Evolutionary conservation across 805 yeast genomes (phyloP).

Genomic region (Alloascoidea hylecoeti): DNA sequence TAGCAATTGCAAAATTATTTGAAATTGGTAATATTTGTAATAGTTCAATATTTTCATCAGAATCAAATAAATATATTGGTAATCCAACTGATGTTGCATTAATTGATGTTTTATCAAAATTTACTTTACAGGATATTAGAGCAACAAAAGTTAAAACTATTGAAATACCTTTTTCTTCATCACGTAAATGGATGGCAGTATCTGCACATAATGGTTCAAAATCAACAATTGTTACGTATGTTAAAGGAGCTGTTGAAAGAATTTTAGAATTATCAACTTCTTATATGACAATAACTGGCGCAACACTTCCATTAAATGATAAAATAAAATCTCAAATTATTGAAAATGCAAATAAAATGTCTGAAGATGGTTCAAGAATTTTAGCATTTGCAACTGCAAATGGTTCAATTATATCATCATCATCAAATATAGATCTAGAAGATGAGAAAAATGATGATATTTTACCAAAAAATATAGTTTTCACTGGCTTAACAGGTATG

Average conservation of each 20-base stretch:
- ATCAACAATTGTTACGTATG: conserved; percentile 42
- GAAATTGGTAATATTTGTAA: conserved; percentile 65
- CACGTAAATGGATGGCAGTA: conserved; percentile 86
- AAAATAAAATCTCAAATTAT: conserved; percentile 31
- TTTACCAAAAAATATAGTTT: conserved; percentile 43
- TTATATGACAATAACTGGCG: conserved; percentile 46
- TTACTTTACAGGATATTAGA: conserved; percentile 63
- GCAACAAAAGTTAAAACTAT: conserved; percentile 38
- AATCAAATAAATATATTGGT: conserved; percentile 62
- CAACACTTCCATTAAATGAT: conserved; percentile 40
- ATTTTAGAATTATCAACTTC: conserved; percentile 46
- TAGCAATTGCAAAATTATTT: neutral
- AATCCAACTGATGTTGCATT: conserved; percentile 94
- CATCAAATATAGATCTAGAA: conserved; percentile 8
- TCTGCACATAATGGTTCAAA: conserved; percentile 45
- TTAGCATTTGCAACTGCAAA: conserved; percentile 58
- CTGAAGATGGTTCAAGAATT: conserved; percentile 76
- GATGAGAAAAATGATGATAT: conserved; percentile 3
- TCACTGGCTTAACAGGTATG: conserved; percentile 88
- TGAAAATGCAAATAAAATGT: conserved; percentile 48
- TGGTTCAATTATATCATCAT: conserved; percentile 16
- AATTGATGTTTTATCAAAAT: conserved; percentile 55
- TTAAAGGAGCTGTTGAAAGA: conserved; percentile 86
- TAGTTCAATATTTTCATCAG: conserved; percentile 56
- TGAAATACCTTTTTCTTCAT: conserved; percentile 79